Evolutionary conservation across 2,329 filamentous ascomycete species (phyloP), one percentile per base, ranked within the genome.

Genomic region (Cladosporium sp.): DNA sequence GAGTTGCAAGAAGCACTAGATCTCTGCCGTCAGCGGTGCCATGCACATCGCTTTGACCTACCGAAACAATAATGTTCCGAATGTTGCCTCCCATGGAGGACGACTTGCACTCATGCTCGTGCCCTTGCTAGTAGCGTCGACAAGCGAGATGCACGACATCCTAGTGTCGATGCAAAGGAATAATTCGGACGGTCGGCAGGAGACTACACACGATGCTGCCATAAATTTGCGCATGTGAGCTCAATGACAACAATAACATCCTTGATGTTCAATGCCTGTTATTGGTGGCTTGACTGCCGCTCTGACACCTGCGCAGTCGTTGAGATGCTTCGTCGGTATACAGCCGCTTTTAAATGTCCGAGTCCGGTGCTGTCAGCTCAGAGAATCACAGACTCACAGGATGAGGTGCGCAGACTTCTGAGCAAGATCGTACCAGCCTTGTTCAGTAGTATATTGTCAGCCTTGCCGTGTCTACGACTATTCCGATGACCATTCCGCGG

Each of bases 61-160:
- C 7, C 10, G n/a, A 47, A 47, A 12, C 38, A 47, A 47, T 47
- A 18, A 47, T 21, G 38, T 44, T n/a, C 5, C 38, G 38, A 44
- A n/a, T 11, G n/a, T 47, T 21, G 41, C 8, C 8, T 47, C n/a
- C 2, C 41, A 24, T n/a, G 3, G 41, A 47, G 41, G n/a, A 47
- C 7, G n/a, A 12, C 41, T 24, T 47, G 3, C 3, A 6, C 3
- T 21, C n/a, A 24, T 47, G 41, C 41, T 47, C 41, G n/a, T 21
- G 41, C 41, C 41, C 41, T 47, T 11, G 41, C 41, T 47, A 47
- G n/a, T 47, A 47, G 41, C 41, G 18, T 30, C 15, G 51, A 54
- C 28, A 54, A 55, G 52, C 52, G 52, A 55, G 52, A 55, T 55
- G 28, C 52, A 55, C 30, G 28, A 55, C 52, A 32, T 32, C 18